Conservation (phyloP, 73 alveolate species). For the Tetrahymena borealis region DNA sequence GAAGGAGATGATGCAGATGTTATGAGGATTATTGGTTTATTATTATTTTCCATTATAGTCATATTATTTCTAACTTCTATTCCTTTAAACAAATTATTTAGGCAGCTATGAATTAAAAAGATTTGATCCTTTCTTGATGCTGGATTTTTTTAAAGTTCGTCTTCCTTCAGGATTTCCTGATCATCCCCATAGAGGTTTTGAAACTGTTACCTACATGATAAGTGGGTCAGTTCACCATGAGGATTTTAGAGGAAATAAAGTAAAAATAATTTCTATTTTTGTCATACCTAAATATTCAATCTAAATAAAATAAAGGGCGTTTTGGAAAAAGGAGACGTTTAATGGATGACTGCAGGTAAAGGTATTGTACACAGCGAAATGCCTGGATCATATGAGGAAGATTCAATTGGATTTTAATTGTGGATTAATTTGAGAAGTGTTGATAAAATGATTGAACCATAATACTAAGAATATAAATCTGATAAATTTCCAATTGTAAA, state of each 20-base stretch:
- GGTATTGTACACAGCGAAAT: slow-evolving; percentile 63
- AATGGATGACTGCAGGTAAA: slow-evolving; percentile 85
- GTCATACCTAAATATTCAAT: not conserved
- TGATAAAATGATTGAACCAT: slow-evolving; percentile 51
- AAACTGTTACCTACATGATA: slow-evolving; percentile 72
- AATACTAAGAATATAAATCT: slow-evolving; percentile 44
- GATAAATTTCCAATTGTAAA: slow-evolving; percentile 44
- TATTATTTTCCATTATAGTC: too few relatives aligned
- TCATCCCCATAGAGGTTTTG: slow-evolving; percentile 88
- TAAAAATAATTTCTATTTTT: not conserved
- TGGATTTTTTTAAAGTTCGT: slow-evolving; percentile 47
- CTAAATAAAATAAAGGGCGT: slow-evolving; percentile 24
- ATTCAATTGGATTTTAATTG: slow-evolving; percentile 51
- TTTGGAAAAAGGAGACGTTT: slow-evolving; percentile 62
- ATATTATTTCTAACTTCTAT: too few relatives aligned
- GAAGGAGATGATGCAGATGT: slow-evolving; percentile 88
- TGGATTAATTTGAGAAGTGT: slow-evolving; percentile 53
- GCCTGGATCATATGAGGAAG: slow-evolving; percentile 51
- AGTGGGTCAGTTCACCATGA: slow-evolving; percentile 63
- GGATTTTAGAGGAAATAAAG: slow-evolving; percentile 65
- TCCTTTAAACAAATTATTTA: too few relatives aligned
- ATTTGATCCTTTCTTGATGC: slow-evolving; percentile 69
- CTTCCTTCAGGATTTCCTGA: slow-evolving; percentile 81
- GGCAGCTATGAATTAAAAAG: slow-evolving; percentile 31
- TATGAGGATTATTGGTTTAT: slow-evolving; percentile 56